Base-by-base conservation (phyloP, 2,329 filamentous ascomycete species). In the Decorospora gaudefroyi region DNA sequence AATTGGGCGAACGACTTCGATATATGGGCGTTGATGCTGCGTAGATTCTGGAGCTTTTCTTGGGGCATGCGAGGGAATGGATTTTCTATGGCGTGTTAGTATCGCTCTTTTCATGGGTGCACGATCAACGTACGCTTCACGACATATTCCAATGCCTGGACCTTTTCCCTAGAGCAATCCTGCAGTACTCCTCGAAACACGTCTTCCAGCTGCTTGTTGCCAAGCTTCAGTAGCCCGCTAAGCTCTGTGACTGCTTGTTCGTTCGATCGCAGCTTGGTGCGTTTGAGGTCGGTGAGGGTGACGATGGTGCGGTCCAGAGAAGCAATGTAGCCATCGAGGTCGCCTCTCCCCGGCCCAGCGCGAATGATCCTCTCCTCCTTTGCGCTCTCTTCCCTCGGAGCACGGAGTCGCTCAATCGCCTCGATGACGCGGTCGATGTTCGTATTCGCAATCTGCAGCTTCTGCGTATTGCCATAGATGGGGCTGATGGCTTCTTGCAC, bases 401-500 rank as follows among this genome's bases (percentile, higher is more conserved):
- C 87, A 57, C 89, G 85, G 27, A 97, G 79, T 51, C 86, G 84
- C 51, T 96, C 90, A 58, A 99, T 97, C 12, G 91, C 89, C 51
- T 85, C 80, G 46, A 95, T 82, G 23, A 96, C 84, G 50, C 82
- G 81, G 65, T 97, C 91, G 60, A 97, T 88, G 67, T 99, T 99
- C 55, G 81, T 84, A 55, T 88, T 90, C 23, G 95, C 82, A n/a
- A 86, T 81, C 71, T 97, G 93, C 15, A 97, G 78, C 51, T 85
- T 86, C 70, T 90, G 88, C 0, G 93, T 97, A 70, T 96, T 95
- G 60, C 87, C 88, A 66, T 91, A 95, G 28, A 99, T 86, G 6
- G 93, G 93, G 0, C 90, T 90, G 42, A 95, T 90, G 8, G 95
- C 91, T 65, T 96, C 89, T 62, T 90, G 86, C 13, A 97, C 90